Conservation (phyloP, 805 yeast genomes). For the Cyberlindnera saturnus region DNA sequence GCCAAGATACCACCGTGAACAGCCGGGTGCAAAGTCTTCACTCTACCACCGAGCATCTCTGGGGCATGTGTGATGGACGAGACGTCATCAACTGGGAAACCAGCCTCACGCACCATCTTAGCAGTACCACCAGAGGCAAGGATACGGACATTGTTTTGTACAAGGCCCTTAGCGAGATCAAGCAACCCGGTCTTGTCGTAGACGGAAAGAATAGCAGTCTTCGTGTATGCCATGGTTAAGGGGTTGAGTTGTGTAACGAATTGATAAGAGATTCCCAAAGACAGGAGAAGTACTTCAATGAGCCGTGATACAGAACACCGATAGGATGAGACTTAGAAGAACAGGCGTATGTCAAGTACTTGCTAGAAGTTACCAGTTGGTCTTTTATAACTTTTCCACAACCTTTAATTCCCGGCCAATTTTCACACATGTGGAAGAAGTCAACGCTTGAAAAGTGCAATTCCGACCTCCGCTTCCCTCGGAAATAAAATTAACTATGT, state of each 20-base stretch:
- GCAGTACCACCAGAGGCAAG: slow-evolving; percentile 99
- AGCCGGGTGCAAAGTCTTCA: slow-evolving; percentile 97
- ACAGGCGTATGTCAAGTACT: too few relatives aligned
- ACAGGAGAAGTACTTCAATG: too few relatives aligned
- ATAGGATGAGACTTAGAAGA: background rate
- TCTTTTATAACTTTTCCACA: background rate
- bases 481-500: too few relatives aligned
- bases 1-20: slow-evolving; percentile 98
- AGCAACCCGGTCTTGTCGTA: slow-evolving; percentile 95
- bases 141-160: slow-evolving; percentile 81
- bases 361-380: too few relatives aligned
- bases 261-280: too few relatives aligned
- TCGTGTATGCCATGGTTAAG: slow-evolving; percentile 35
- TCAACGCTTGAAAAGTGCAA: background rate
- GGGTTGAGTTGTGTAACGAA: background rate
- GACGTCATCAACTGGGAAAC: slow-evolving; percentile 96
- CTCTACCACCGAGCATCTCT: slow-evolving; percentile 98
- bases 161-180: slow-evolving; percentile 93
- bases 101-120: slow-evolving; percentile 88
- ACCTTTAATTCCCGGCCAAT: slow-evolving; percentile 1
- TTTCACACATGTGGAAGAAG: slow-evolving; percentile 1
- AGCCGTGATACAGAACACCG: too few relatives aligned
- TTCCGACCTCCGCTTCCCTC: background rate
- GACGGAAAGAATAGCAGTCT: slow-evolving; percentile 94
- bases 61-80: slow-evolving; percentile 96